Base-by-base conservation (phyloP, 305 asterid species). In the Fraxinus sp. region DNA sequence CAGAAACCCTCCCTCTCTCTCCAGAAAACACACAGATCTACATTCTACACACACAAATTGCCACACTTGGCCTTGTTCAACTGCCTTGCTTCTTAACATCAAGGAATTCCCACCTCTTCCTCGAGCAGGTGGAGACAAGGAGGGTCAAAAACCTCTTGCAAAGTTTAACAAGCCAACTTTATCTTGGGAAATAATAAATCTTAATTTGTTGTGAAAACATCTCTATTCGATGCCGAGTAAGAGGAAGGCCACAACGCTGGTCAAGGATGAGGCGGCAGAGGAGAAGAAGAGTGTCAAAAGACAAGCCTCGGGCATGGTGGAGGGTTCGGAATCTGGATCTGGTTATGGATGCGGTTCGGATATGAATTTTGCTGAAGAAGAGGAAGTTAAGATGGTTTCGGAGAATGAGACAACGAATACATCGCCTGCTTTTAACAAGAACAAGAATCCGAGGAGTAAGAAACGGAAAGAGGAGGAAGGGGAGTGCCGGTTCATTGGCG, bases 221-320 rank as follows among this genome's bases (percentile, higher is more conserved):
- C 37, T 70, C 20, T 70, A 4, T 70, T 13, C 35, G 36, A 88
- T 88, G 91, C 83, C 85, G 83, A 78, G 3, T 0, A 84, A 84
- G 83, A 82, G 87, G 79, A 79, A 78, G 39, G 82, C 87, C 33
- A 46, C 43, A 0, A 18, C 86, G 11, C 71, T 35, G 39, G 77
- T 7, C 68, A 77, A 11, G 76, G 84, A 77, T 20, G 37, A 20
- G 49, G 75, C 77, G 78, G 36, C 73, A 11, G 75, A 4, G 46
- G 84, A 76, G 24, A 83, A 43, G 18, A 22, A 8, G 16, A 74
- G 3, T 6, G 46, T 52, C 20, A 83, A 81, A 64, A 80, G 81
- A 43, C 79, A 64, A n/a, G 71, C 39, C 11, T 30, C 59, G 32
- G 76, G 41, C 10, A 13, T 9, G 33, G 35, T 1, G 68, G 81